Conservation (phyloP, 129 eudicot species). For the Centaurea solstitialis region DNA sequence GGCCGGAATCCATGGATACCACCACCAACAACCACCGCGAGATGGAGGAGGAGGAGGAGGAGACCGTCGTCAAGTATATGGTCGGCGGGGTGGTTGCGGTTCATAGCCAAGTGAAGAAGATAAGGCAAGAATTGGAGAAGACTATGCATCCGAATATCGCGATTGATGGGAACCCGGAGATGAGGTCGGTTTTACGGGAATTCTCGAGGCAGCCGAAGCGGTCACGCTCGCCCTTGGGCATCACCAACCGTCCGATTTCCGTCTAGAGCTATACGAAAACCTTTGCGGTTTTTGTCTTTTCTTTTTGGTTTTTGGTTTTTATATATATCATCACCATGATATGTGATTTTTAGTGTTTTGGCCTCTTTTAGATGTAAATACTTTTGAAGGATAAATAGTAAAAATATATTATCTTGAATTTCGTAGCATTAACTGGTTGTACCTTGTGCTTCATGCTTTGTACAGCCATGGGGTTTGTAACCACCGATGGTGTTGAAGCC, state of each 20-base stretch:
- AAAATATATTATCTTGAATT: constrained; percentile 29
- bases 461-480: background rate
- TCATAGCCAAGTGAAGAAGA: constrained; percentile 63
- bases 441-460: background rate
- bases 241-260: constrained; percentile 43
- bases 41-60: constrained; percentile 14
- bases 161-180: constrained; percentile 37
- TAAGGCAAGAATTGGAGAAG: constrained; percentile 65
- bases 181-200: constrained; percentile 35
- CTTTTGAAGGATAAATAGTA: constrained; percentile 18
- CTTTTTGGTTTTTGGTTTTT: background rate
- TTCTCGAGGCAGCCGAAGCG: constrained; percentile 43
- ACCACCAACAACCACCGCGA: constrained; percentile 25
- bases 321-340: background rate
- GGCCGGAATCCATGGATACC: constrained; percentile 22
- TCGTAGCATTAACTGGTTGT: background rate
- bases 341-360: constrained; percentile 19
- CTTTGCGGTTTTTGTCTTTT: background rate
- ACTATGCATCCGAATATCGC: constrained; percentile 34
- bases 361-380: constrained; percentile 29
- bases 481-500: no score
- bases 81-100: constrained; percentile 39
- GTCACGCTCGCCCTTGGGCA: constrained; percentile 67
- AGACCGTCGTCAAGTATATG: constrained; percentile 18
- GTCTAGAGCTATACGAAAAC: constrained; percentile 5